phyloP scores from a whole-genome alignment of 148 eudicot genomes.

The Chenopodium berlandieri region DNA sequence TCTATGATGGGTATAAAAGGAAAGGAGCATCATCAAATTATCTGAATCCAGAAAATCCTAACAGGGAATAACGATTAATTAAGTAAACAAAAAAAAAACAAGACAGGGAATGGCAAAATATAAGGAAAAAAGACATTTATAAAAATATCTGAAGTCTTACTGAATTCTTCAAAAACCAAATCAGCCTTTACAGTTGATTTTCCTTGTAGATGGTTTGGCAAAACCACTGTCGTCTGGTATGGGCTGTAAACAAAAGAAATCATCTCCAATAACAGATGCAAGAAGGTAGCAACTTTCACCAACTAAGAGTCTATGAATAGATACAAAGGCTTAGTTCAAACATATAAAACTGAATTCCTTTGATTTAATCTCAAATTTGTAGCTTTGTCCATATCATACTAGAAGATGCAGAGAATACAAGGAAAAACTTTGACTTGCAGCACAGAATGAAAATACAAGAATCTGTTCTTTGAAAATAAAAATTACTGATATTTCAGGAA shows the following conservation, averaged over 20 bases:
- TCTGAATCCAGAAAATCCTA: background rate
- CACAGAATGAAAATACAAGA: constrained; percentile 1
- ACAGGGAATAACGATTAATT: background rate
- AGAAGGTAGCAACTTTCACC: constrained; percentile 10
- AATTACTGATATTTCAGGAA: background rate
- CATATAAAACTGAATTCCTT: background rate
- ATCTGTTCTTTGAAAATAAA: background rate
- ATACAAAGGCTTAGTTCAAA: background rate
- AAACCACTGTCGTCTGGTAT: constrained; percentile 57
- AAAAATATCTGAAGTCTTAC: constrained; percentile 40
- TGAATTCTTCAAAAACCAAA: constrained; percentile 77
- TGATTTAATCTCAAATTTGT: background rate
- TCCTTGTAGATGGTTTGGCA: constrained; percentile 58
- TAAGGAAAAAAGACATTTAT: background rate
- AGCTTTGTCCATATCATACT: background rate
- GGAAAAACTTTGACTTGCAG: constrained; percentile 3
- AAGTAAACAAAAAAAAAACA: background rate
- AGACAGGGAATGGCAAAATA: background rate
- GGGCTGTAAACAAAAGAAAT: constrained; percentile 56
- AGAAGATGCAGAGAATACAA: background rate
- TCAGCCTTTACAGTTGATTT: constrained; percentile 71
- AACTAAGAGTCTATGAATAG: background rate
- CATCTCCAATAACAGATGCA: constrained; percentile 1
- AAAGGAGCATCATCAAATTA: background rate
- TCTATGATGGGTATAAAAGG: background rate